A percentile compares a stretch with the other conserved stretches of the same genome.
phyloP scores from a whole-genome alignment of 331 rosid species.

The Rhamnella rubrinervis region DNA sequence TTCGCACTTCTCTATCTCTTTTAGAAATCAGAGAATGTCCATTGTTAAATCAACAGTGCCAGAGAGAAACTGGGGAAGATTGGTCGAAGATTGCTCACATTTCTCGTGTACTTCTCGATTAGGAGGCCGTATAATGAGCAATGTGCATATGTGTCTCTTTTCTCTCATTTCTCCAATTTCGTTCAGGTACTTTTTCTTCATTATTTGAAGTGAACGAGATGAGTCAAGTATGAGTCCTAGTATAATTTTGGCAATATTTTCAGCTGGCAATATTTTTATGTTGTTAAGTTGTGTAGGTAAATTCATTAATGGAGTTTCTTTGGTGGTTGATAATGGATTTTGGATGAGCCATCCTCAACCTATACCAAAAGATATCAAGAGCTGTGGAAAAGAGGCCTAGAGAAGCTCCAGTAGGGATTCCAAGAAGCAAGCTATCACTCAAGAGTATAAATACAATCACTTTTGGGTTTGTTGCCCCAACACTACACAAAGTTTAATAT shows the following conservation, averaged over 20 bases:
- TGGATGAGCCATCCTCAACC: constrained; percentile 89
- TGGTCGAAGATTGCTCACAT: constrained; percentile 11
- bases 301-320: constrained; percentile 61
- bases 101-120: not conserved
- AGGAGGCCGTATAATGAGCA: too few relatives aligned
- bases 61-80: constrained; percentile 5
- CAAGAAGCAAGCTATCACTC: too few relatives aligned
- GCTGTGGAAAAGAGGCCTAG: constrained; percentile 63
- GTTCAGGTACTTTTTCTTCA: too few relatives aligned
- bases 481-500: too few relatives aligned
- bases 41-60: not conserved
- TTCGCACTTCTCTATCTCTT: constrained; percentile 14
- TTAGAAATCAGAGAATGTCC: not conserved
- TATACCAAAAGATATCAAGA: constrained; percentile 72
- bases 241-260: too few relatives aligned
- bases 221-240: too few relatives aligned
- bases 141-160: too few relatives aligned
- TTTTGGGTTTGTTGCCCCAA: too few relatives aligned
- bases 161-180: too few relatives aligned
- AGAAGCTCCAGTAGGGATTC: too few relatives aligned
- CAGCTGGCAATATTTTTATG: constrained; percentile 18
- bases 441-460: too few relatives aligned
- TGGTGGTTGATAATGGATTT: constrained; percentile 75
- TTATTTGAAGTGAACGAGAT: too few relatives aligned
- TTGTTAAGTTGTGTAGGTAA: constrained; percentile 58